These are phyloP conservation scores for Wickerhamomyces sp. DNA, from an alignment of 1,139 yeast genomes.

Conservation along the genomic window DNA sequence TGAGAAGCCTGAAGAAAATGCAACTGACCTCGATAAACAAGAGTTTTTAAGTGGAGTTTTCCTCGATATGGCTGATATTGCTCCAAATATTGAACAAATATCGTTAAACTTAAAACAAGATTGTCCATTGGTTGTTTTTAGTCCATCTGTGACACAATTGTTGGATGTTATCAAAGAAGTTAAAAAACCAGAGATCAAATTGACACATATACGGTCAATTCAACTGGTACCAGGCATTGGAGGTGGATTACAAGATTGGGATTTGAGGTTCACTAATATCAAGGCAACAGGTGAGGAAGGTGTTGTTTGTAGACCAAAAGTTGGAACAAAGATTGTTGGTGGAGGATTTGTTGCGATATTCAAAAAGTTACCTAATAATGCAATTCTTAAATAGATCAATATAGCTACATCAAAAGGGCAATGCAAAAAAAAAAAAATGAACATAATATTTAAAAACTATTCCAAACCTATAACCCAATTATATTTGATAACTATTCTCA, in stretches of 20 bases:
- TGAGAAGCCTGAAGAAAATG: slow-evolving; percentile 16
- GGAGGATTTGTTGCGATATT: slow-evolving; percentile 40
- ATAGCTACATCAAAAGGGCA: background rate
- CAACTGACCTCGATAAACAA: slow-evolving; percentile 8
- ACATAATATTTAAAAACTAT: background rate
- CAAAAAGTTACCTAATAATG: slow-evolving; percentile 19
- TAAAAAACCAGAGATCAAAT: slow-evolving; percentile 21
- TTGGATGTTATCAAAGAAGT: slow-evolving; percentile 31
- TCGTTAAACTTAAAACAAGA: slow-evolving; percentile 32
- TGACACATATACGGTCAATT: slow-evolving; percentile 33
- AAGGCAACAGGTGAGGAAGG: slow-evolving; percentile 35
- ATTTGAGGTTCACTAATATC: slow-evolving; percentile 31
- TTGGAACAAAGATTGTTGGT: slow-evolving; percentile 38
- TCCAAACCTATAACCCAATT: no score
- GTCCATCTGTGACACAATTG: slow-evolving; percentile 43
- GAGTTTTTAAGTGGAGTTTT: slow-evolving; percentile 38
- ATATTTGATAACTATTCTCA: no score
- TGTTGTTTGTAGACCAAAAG: slow-evolving; percentile 42
- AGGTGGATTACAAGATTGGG: slow-evolving; percentile 42
- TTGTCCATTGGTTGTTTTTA: slow-evolving; percentile 37
- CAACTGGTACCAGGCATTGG: slow-evolving; percentile 41
- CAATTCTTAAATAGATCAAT: slow-evolving; percentile 10
- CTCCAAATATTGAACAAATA: slow-evolving; percentile 28
- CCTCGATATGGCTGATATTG: slow-evolving; percentile 40
- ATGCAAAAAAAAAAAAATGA: background rate